Percentiles rank a stretch among this genome's conserved stretches.
Conservation (phyloP, 2,329 filamentous ascomycete species). For the Fusarium sp. region DNA sequence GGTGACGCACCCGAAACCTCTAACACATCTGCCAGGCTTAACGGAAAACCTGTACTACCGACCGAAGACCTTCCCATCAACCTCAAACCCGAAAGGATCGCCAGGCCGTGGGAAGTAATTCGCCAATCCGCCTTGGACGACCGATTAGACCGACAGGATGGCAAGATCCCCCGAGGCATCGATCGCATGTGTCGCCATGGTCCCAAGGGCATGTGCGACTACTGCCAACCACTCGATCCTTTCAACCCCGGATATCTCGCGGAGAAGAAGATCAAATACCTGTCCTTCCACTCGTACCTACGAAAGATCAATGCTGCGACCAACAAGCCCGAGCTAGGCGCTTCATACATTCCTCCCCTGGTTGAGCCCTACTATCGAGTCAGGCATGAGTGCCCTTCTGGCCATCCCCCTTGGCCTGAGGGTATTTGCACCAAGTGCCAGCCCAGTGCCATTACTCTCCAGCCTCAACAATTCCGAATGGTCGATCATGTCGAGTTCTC, state of each 20-base stretch:
- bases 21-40: slow-evolving; percentile 73
- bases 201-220: slow-evolving; percentile 98
- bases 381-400: slow-evolving; percentile 87
- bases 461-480: slow-evolving; percentile 94
- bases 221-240: slow-evolving; percentile 96
- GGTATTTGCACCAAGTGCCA: slow-evolving; percentile 99
- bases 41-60: slow-evolving; percentile 77
- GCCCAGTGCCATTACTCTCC: slow-evolving; percentile 93
- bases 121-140: slow-evolving; percentile 90
- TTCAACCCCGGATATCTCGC: slow-evolving; percentile 88
- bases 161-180: slow-evolving; percentile 82
- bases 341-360: slow-evolving; percentile 94
- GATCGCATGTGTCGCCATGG: slow-evolving; percentile 97
- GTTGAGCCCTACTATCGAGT: slow-evolving; percentile 94
- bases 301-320: slow-evolving; percentile 96
- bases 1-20: slow-evolving; percentile 43
- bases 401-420: slow-evolving; percentile 92
- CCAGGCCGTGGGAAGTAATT: slow-evolving; percentile 81
- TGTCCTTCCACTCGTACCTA: slow-evolving; percentile 94
- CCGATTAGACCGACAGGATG: slow-evolving; percentile 83
- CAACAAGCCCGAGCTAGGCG: slow-evolving; percentile 93
- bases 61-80: slow-evolving; percentile 74
- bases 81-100: slow-evolving; percentile 70
- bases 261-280: slow-evolving; percentile 98
- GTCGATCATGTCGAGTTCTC: slow-evolving; percentile 98